These are phyloP conservation scores for Inonotus hispidus DNA, from an alignment of 1,284 basidiomycete species.

Conservation along the genomic window DNA sequence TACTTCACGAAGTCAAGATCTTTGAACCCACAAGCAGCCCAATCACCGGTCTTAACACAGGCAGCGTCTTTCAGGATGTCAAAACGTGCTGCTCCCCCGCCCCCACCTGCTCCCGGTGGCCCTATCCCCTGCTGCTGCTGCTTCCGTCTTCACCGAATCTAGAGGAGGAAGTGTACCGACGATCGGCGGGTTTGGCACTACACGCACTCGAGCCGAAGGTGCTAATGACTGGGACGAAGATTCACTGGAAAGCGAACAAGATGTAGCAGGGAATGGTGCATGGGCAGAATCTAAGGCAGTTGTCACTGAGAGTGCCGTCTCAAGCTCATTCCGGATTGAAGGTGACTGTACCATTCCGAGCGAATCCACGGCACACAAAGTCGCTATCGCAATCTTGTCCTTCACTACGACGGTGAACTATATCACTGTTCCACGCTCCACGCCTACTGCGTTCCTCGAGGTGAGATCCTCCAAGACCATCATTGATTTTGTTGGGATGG, in stretches of 20 bases:
- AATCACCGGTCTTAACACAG: too few relatives aligned
- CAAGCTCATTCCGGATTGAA: slow-evolving; percentile 44
- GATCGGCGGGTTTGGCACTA: too few relatives aligned
- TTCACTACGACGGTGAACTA: slow-evolving; percentile 44
- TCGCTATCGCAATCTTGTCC: slow-evolving; percentile 43
- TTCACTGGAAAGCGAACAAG: slow-evolving; percentile 11
- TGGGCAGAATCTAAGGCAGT: slow-evolving; percentile 19
- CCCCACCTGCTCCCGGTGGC: too few relatives aligned
- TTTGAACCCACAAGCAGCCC: too few relatives aligned
- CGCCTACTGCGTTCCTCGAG: slow-evolving; percentile 42
- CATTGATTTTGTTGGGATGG: slow-evolving; percentile 2
- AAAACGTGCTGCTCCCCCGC: too few relatives aligned
- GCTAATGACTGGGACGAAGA: not conserved
- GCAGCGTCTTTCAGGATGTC: too few relatives aligned
- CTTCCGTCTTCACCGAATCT: too few relatives aligned
- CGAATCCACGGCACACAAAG: slow-evolving; percentile 48
- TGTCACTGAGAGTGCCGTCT: slow-evolving; percentile 46
- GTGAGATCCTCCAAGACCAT: slow-evolving; percentile 23
- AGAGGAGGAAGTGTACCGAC: too few relatives aligned
- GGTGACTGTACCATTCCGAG: slow-evolving; percentile 45
- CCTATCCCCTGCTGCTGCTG: too few relatives aligned
- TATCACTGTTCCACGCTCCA: slow-evolving; percentile 43
- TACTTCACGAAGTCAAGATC: too few relatives aligned
- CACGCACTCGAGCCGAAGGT: not conserved
- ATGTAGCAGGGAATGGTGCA: slow-evolving; percentile 20